These are phyloP conservation scores for Serendipita vermifera DNA, from an alignment of 768 basidiomycete species.

Conservation along the genomic window DNA sequence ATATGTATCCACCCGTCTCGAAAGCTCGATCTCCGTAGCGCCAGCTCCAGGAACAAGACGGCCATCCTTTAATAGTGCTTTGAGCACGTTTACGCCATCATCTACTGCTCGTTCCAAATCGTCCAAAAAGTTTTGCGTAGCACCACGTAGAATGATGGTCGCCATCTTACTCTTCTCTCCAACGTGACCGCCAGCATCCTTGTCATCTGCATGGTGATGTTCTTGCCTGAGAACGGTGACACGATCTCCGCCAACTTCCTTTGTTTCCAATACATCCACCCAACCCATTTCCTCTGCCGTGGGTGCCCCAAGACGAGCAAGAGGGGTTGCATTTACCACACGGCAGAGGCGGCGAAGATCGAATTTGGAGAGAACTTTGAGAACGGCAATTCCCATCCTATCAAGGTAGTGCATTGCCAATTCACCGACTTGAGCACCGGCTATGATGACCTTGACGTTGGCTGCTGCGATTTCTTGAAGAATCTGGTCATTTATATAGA, in stretches of 20 bases:
- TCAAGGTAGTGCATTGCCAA: slow-evolving; percentile 96
- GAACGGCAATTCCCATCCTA: slow-evolving; percentile 81
- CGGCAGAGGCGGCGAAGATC: slow-evolving; percentile 88
- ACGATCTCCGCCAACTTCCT: slow-evolving; percentile 93
- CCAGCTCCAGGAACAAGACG: slow-evolving; percentile 90
- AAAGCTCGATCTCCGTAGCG: slow-evolving; percentile 87
- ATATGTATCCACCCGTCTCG: slow-evolving; percentile 67
- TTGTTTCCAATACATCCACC: slow-evolving; percentile 88
- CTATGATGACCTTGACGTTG: slow-evolving; percentile 87
- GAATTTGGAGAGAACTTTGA: slow-evolving; percentile 97
- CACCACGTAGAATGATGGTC: slow-evolving; percentile 89
- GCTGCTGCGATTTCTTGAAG: slow-evolving; percentile 95
- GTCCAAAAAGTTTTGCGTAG: slow-evolving; percentile 86
- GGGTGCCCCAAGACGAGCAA: slow-evolving; percentile 90
- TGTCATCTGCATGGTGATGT: slow-evolving; percentile 41
- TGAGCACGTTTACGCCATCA: slow-evolving; percentile 94
- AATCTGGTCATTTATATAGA: slow-evolving; percentile 38
- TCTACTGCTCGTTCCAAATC: slow-evolving; percentile 94
- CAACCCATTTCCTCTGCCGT: slow-evolving; percentile 92
- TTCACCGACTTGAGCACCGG: slow-evolving; percentile 86
- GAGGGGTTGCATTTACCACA: slow-evolving; percentile 90
- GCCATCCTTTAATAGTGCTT: slow-evolving; percentile 78
- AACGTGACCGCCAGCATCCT: slow-evolving; percentile 29
- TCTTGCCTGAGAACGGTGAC: slow-evolving; percentile 93
- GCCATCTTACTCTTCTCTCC: slow-evolving; percentile 76